phyloP scores from a whole-genome alignment of 495 filamentous ascomycete genomes.

The Lichenothelia convexa region DNA sequence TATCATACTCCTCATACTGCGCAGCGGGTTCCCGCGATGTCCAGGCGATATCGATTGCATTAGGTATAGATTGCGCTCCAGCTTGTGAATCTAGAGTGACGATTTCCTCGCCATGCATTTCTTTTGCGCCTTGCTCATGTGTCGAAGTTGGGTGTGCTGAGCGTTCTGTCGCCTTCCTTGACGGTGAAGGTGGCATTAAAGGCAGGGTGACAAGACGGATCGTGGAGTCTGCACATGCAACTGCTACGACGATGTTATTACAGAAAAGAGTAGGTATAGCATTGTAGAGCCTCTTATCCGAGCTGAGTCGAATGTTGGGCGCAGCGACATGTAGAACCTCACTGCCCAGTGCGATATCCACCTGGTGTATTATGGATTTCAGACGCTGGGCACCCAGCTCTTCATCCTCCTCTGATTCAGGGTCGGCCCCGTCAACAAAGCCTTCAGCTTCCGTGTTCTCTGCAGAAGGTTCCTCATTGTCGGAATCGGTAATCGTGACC shows the following conservation, averaged over 20 bases:
- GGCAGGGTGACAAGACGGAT: constrained; percentile 56
- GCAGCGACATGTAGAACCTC: constrained; percentile 22
- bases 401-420: constrained; percentile 41
- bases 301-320: constrained; percentile 13
- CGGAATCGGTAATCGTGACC: constrained; percentile 65
- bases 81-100: constrained; percentile 30
- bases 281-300: constrained; percentile 15
- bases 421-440: constrained; percentile 21
- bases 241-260: constrained; percentile 47
- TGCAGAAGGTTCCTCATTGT: constrained; percentile 42
- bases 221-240: constrained; percentile 50
- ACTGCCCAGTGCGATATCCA: constrained; percentile 18
- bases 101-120: constrained; percentile 33
- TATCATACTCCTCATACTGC: constrained; percentile 13
- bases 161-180: too few relatives aligned
- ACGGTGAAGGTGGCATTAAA: constrained; percentile 49
- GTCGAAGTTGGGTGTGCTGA: too few relatives aligned
- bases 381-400: constrained; percentile 32
- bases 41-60: constrained; percentile 49
- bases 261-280: constrained; percentile 41
- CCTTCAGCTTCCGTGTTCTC: constrained; percentile 5
- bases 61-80: constrained; percentile 41
- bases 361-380: constrained; percentile 21
- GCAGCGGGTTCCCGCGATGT: constrained; percentile 27
- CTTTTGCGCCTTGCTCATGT: too few relatives aligned